A percentile compares a stretch with the other conserved stretches of the same genome.
These are phyloP conservation scores for Blumeria graminis DNA, from an alignment of 2,329 filamentous ascomycete species.

Conservation along the genomic window DNA sequence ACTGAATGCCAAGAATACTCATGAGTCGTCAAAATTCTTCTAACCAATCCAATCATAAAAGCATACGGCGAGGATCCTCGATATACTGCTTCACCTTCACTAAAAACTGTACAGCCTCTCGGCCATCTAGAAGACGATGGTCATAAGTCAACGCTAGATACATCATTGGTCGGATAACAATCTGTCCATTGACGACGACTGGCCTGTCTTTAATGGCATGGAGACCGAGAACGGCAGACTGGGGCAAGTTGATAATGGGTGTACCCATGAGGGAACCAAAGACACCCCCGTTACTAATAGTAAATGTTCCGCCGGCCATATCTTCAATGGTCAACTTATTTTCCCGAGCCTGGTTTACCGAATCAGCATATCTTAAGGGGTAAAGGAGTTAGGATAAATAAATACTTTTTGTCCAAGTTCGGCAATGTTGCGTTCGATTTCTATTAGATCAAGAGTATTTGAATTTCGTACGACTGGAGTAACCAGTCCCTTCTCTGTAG, in stretches of 20 bases:
- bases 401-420: conserved; percentile 83
- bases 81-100: conserved; percentile 96
- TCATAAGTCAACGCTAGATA: conserved; percentile 95
- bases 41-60: conserved; percentile 23
- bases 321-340: conserved; percentile 96
- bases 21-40: too few relatives aligned
- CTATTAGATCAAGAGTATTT: conserved; percentile 67
- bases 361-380: not conserved
- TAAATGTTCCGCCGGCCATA: conserved; percentile 96
- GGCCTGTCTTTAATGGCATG: conserved; percentile 93
- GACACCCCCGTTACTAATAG: conserved; percentile 90
- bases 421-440: conserved; percentile 75
- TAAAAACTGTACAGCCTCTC: conserved; percentile 88
- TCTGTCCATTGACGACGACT: conserved; percentile 73
- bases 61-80: conserved; percentile 83
- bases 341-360: conserved; percentile 51
- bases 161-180: conserved; percentile 99
- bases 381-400: not conserved
- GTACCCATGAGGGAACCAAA: conserved; percentile 96
- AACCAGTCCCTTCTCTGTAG: conserved; percentile 90
- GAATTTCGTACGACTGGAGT: conserved; percentile 91
- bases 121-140: conserved; percentile 80
- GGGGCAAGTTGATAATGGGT: conserved; percentile 92
- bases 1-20: too few relatives aligned
- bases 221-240: conserved; percentile 74